A percentile compares a stretch with the other conserved stretches of the same genome.
Evolutionary conservation across 1,284 basidiomycete species (phyloP).

Genomic region (Cryptococcus hybrid): DNA sequence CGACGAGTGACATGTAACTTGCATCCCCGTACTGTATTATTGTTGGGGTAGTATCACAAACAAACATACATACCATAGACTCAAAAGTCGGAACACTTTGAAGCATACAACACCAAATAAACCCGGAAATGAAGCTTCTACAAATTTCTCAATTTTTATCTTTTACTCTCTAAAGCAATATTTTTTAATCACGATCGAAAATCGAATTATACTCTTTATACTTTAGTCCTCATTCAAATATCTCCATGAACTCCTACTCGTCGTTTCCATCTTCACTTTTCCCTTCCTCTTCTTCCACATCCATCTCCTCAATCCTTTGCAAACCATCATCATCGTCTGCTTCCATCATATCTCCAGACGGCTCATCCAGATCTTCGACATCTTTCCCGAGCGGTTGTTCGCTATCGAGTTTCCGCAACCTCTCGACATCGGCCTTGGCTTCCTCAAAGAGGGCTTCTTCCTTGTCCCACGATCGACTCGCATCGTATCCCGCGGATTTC

Average conservation of each 20-base stretch:
- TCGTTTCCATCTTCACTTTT: not conserved
- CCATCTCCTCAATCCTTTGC: not conserved
- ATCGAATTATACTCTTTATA: not conserved
- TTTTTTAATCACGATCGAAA: not conserved
- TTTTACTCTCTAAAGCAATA: too few species aligned
- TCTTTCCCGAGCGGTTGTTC: not conserved
- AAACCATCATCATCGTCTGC: not conserved
- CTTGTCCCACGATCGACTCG: slow-evolving; percentile 22
- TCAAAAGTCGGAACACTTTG: too few species aligned
- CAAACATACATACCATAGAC: too few species aligned
- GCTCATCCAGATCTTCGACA: slow-evolving; percentile 14
- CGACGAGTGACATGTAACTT: too few species aligned
- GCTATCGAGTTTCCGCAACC: slow-evolving; percentile 7
- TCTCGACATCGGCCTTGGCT: slow-evolving; percentile 26
- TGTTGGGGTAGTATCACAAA: too few species aligned
- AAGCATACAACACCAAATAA: too few species aligned
- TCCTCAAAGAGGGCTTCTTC: slow-evolving; percentile 32
- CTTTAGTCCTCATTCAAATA: not conserved
- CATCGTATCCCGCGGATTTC: slow-evolving; percentile 37
- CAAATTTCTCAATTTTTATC: too few species aligned
- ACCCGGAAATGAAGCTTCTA: too few species aligned
- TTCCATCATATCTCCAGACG: not conserved
- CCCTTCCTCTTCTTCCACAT: not conserved
- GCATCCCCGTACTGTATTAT: too few species aligned
- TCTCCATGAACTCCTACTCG: not conserved